Percentiles rank a stretch among this genome's conserved stretches.
Evolutionary conservation across 75 land plant genomes (phyloP).

Genomic region (Pinus albicaulis): DNA sequence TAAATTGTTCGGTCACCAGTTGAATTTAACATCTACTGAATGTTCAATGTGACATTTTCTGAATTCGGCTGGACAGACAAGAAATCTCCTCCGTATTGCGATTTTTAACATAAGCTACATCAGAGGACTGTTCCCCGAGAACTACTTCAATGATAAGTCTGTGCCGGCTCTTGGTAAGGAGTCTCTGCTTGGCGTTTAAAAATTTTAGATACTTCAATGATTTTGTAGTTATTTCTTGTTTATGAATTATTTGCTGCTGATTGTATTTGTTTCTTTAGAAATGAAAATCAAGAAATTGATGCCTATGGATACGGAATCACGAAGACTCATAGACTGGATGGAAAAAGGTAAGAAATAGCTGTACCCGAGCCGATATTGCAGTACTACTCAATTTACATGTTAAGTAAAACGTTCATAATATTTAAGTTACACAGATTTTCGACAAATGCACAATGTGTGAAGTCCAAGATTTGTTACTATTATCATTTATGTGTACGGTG

Average conservation of each 20-base stretch:
- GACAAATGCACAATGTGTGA: no score
- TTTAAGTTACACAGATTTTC: neutral
- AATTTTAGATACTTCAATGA: no score
- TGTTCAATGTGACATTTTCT: neutral
- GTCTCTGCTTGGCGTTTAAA: neutral
- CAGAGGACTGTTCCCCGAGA: conserved; percentile 91
- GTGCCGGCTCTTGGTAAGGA: conserved; percentile 74
- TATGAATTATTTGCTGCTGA: neutral
- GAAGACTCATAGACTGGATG: conserved; percentile 66
- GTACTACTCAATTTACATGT: neutral
- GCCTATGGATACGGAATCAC: conserved; percentile 87
- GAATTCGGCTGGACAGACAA: conserved; percentile 41
- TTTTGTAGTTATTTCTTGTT: neutral
- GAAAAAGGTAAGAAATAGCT: conserved; percentile 34
- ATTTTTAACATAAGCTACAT: conserved; percentile 90
- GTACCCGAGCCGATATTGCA: neutral
- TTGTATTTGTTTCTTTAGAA: conserved; percentile 27
- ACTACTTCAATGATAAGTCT: conserved; percentile 76
- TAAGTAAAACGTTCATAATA: neutral
- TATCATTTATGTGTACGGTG: neutral
- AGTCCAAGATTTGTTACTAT: neutral
- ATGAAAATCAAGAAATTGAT: conserved; percentile 97
- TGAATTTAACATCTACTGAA: neutral
- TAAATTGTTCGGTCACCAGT: neutral
- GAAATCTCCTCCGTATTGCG: conserved; percentile 89